Conservation (phyloP, 768 basidiomycete species). For the Boletus fagicola region DNA sequence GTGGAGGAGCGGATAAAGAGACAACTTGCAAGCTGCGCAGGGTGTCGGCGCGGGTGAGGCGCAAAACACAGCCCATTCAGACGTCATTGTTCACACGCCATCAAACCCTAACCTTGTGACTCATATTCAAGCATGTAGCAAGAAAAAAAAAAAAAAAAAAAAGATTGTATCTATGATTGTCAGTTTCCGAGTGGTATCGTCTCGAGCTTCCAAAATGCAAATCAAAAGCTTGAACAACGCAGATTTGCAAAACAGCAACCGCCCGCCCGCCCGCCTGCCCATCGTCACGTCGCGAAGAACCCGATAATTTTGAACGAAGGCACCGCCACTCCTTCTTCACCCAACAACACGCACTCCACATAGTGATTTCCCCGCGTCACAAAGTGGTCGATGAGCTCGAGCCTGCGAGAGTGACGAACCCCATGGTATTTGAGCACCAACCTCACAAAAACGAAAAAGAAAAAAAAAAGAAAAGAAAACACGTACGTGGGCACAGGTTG, state of each 20-base stretch:
- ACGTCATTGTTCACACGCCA: constrained; percentile 30
- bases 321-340: constrained; percentile 81
- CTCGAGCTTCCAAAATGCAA: not conserved
- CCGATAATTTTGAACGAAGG: constrained; percentile 90
- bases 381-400: constrained; percentile 81
- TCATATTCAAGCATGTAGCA: not conserved
- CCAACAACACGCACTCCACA: constrained; percentile 85
- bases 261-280: too few relatives aligned
- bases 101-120: not conserved
- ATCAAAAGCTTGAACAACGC: not conserved
- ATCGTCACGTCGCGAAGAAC: constrained; percentile 69
- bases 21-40: not conserved
- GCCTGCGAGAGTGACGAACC: too few relatives aligned
- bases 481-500: constrained; percentile 69
- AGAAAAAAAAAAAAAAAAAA: not conserved
- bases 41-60: not conserved
- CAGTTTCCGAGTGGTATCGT: not conserved
- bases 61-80: constrained; percentile 4
- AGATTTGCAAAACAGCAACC: not conserved
- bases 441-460: too few relatives aligned
- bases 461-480: too few relatives aligned
- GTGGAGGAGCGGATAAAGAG: not conserved
- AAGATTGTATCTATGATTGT: constrained; percentile 1
- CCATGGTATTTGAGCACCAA: too few relatives aligned
- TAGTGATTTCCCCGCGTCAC: constrained; percentile 90